Conservation (phyloP, 192 early-diverging fungal genomes). For the Umbelopsis vinacea region DNA sequence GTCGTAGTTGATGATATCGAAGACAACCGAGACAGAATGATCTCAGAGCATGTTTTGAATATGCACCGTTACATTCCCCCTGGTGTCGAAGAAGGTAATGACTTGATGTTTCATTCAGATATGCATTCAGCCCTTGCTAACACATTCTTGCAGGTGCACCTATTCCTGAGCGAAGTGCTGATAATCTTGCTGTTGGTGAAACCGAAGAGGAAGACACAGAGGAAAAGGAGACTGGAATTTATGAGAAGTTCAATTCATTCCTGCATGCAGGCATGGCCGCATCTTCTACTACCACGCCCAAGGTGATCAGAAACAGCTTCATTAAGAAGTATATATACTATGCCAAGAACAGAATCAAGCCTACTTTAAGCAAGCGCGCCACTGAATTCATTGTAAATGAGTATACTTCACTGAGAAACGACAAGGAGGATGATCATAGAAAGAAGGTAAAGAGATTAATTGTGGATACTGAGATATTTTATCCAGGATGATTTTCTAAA, state of each 20-base stretch:
- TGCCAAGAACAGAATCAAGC: constrained; percentile 85
- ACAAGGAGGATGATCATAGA: constrained; percentile 69
- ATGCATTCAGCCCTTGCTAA: background rate
- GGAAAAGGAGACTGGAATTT: constrained; percentile 68
- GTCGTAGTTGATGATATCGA: constrained; percentile 92
- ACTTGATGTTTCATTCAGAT: background rate
- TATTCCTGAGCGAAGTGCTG: constrained; percentile 47
- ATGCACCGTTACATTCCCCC: constrained; percentile 94
- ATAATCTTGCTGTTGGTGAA: constrained; percentile 50
- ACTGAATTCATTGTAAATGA: constrained; percentile 80
- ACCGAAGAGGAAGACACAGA: constrained; percentile 55
- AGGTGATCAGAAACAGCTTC: constrained; percentile 84
- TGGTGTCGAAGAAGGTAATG: constrained; percentile 80
- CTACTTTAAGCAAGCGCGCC: constrained; percentile 80
- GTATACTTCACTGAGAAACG: constrained; percentile 85
- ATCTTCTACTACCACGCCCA: constrained; percentile 33
- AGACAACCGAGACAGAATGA: constrained; percentile 81
- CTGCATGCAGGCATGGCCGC: constrained; percentile 71
- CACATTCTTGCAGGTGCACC: constrained; percentile 45
- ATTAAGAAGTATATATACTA: constrained; percentile 96
- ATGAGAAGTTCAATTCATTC: constrained; percentile 86
- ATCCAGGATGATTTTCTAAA: constrained; percentile 5
- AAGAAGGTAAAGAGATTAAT: constrained; percentile 59
- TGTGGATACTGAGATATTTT: background rate
- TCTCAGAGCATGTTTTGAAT: constrained; percentile 91